Evolutionary conservation across 2,329 filamentous ascomycete genomes (phyloP).

Genomic region (Aureobasidium vineae): DNA sequence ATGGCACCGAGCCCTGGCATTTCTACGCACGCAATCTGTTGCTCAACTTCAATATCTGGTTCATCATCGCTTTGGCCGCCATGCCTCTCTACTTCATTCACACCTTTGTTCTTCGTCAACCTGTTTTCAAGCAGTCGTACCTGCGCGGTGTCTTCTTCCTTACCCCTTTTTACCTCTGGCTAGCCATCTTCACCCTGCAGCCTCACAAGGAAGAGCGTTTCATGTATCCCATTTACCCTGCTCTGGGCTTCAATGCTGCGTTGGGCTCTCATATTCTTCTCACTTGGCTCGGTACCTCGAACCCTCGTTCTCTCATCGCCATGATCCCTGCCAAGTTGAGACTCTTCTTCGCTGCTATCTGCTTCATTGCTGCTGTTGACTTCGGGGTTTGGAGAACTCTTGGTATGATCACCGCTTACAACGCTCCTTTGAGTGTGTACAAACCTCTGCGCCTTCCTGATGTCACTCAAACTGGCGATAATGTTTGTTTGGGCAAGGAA

Average conservation of each 20-base stretch:
- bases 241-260: slow-evolving; percentile 83
- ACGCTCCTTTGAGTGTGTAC: slow-evolving; percentile 73
- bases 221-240: slow-evolving; percentile 96
- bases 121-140: slow-evolving; percentile 64
- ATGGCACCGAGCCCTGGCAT: slow-evolving; percentile 94
- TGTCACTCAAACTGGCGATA: slow-evolving; percentile 61
- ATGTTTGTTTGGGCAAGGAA: slow-evolving; percentile 88
- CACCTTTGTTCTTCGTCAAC: slow-evolving; percentile 61
- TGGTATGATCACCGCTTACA: slow-evolving; percentile 78
- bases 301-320: slow-evolving; percentile 64
- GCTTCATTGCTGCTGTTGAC: slow-evolving; percentile 57
- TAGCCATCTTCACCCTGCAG: slow-evolving; percentile 84
- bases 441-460: slow-evolving; percentile 59
- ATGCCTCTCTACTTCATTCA: slow-evolving; percentile 75
- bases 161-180: slow-evolving; percentile 89
- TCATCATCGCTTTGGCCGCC: slow-evolving; percentile 71
- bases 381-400: slow-evolving; percentile 69
- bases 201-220: slow-evolving; percentile 98
- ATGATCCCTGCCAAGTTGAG: slow-evolving; percentile 75
- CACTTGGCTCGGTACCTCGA: slow-evolving; percentile 67
- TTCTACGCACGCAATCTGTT: slow-evolving; percentile 91
- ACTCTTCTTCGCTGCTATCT: slow-evolving; percentile 51
- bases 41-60: slow-evolving; percentile 96
- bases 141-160: slow-evolving; percentile 76
- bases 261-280: slow-evolving; percentile 79